phyloP scores from a whole-genome alignment of 352 stramenopile species.

The Thalassiosira livingstoniorum region DNA sequence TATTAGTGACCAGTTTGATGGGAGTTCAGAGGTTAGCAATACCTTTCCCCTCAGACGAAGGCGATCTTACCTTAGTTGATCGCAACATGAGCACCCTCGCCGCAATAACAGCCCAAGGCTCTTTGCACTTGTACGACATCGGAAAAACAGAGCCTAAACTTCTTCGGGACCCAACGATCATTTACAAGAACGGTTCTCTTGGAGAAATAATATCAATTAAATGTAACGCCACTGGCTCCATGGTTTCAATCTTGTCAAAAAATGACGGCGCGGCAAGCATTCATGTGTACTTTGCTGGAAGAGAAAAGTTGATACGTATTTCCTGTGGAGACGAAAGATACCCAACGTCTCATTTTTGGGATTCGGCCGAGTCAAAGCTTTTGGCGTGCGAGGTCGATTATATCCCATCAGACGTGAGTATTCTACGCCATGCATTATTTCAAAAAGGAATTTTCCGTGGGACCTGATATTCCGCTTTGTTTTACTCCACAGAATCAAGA shows the following conservation, averaged over 20 bases:
- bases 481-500: too few relatives aligned
- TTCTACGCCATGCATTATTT: too few relatives aligned
- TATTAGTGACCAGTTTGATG: slow-evolving; percentile 90
- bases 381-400: slow-evolving; percentile 87
- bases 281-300: slow-evolving; percentile 72
- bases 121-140: slow-evolving; percentile 12
- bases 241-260: slow-evolving; percentile 87
- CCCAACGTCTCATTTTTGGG: slow-evolving; percentile 90
- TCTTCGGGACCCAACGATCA: slow-evolving; percentile 88
- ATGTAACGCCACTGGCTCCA: slow-evolving; percentile 91
- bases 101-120: not conserved
- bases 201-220: slow-evolving; percentile 83
- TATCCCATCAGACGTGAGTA: not conserved
- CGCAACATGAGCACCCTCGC: not conserved
- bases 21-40: slow-evolving; percentile 88
- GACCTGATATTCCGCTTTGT: too few relatives aligned
- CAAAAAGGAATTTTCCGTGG: too few relatives aligned
- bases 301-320: slow-evolving; percentile 89
- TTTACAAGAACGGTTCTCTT: slow-evolving; percentile 90
- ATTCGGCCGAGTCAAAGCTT: slow-evolving; percentile 89
- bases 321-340: slow-evolving; percentile 85
- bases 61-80: not conserved
- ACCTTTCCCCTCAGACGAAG: slow-evolving; percentile 6
- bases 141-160: not conserved
- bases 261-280: slow-evolving; percentile 86